Base-by-base conservation (phyloP, 805 yeast species). In the Nakazawaea populi region DNA sequence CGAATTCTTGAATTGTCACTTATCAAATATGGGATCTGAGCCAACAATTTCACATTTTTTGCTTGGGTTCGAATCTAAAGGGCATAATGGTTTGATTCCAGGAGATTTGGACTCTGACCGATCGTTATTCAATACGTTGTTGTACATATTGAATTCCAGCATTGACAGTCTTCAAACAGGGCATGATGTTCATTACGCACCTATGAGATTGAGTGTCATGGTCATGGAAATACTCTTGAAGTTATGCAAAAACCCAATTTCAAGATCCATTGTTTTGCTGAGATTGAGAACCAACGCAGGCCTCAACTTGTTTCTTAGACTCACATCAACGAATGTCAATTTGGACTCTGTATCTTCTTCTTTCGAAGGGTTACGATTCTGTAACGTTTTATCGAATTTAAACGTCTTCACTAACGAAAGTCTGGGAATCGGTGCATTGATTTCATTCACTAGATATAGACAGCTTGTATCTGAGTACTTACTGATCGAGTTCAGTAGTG, bases 41-140 rank as follows among this genome's bases (percentile, higher is more conserved):
- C 75, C 82, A 5, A 75, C 84, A 0, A 74, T 86, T 1, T 70
- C 92, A 1, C 97, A 90, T 61, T 83, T 85, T 57, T 63, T 92
- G 7, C 72, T 92, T 1, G 98, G 98, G 0, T 89, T 83, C 64
- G 82, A 79, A 41, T 12, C 59, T 67, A 56, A 53, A 66, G 58
- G 77, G 70, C 5, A 68, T 60, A 46, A 28, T 24, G 31, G 42
- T 14, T 47, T 43, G 35, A 34, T 24, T 11, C 28, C 44, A 4
- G 81, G 89, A 0, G 80, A 81, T 28, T 75, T 85, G 47, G 67
- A 66, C 2, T 76, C 88, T 0, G 71, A 67, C 0, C 70, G 73
- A 12, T 83, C 90, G 2, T 63, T 87, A 7, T 72, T 91, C 43
- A 73, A 70, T 32, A 70, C 83, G 0, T 59, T 90, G 6, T 59